A percentile compares a stretch with the other conserved stretches of the same genome.
These are phyloP conservation scores for Suillus bovinus DNA, from an alignment of 768 basidiomycete species.

Conservation along the genomic window DNA sequence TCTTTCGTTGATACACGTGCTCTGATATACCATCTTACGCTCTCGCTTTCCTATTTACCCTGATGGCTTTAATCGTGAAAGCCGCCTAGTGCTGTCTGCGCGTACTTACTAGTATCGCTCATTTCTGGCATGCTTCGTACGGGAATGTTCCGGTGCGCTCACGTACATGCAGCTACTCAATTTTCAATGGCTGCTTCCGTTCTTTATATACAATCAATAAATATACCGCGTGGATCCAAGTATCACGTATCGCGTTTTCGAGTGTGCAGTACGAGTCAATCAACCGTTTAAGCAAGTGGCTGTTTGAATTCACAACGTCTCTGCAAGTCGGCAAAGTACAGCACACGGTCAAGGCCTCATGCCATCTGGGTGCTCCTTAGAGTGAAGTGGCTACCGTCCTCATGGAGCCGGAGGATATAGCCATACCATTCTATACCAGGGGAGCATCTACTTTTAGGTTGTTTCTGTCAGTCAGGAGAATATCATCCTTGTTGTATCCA, in stretches of 20 bases:
- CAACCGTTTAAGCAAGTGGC: background rate
- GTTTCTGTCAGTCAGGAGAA: background rate
- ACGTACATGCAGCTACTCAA: background rate
- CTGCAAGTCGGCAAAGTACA: background rate
- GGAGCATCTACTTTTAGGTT: background rate
- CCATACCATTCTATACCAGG: background rate
- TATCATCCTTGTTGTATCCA: background rate
- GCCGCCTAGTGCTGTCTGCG: background rate
- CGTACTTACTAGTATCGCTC: background rate
- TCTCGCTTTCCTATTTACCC: background rate
- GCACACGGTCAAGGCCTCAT: background rate
- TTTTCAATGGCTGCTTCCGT: background rate
- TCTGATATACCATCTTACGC: background rate
- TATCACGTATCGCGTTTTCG: background rate
- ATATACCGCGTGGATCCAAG: background rate
- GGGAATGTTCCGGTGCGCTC: background rate
- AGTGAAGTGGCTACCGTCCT: background rate
- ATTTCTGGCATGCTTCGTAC: background rate
- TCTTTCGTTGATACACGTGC: background rate
- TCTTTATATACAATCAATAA: background rate
- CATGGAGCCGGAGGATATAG: background rate
- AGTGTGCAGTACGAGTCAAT: background rate
- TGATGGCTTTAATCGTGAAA: conserved; percentile 10
- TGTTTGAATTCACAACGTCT: background rate
- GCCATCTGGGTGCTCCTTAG: background rate